Percentiles rank a stretch among this genome's conserved stretches.
These are phyloP conservation scores for Aspergillus leporis DNA, from an alignment of 495 filamentous ascomycete genomes.

Conservation along the genomic window DNA sequence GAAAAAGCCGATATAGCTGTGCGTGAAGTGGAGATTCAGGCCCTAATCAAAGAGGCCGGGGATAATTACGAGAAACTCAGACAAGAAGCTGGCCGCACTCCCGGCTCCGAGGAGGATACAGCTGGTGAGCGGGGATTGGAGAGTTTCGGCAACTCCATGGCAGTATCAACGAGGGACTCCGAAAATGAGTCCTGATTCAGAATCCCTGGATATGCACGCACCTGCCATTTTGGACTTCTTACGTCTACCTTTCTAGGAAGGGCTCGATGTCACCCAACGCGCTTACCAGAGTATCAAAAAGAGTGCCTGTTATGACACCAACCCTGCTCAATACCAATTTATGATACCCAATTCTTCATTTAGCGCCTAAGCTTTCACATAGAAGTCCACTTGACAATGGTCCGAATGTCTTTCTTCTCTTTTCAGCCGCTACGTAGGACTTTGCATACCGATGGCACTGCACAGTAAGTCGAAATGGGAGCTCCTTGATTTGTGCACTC, in stretches of 20 bases:
- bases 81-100: conserved; percentile 50
- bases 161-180: conserved; percentile 27
- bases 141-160: conserved; percentile 38
- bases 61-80: conserved; percentile 70
- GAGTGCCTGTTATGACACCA: not conserved
- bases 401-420: conserved; percentile 19
- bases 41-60: conserved; percentile 76
- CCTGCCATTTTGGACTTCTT: not conserved
- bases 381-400: conserved; percentile 15
- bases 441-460: conserved; percentile 8
- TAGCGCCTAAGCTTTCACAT: conserved; percentile 1
- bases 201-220: not conserved
- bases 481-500: conserved; percentile 3
- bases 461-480: conserved; percentile 21
- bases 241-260: not conserved
- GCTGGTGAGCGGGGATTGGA: conserved; percentile 41
- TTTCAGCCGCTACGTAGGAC: conserved; percentile 20
- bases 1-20: conserved; percentile 70
- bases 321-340: not conserved
- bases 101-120: conserved; percentile 27
- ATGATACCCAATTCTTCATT: conserved; percentile 16
- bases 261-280: not conserved
- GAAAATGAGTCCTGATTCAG: conserved; percentile 27
- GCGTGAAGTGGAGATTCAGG: conserved; percentile 79
- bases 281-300: conserved; percentile 9